Evolutionary conservation across 1,284 basidiomycete species (phyloP), one percentile per base, ranked within the genome.

Genomic region (Cutaneotrichosporon sp.): DNA sequence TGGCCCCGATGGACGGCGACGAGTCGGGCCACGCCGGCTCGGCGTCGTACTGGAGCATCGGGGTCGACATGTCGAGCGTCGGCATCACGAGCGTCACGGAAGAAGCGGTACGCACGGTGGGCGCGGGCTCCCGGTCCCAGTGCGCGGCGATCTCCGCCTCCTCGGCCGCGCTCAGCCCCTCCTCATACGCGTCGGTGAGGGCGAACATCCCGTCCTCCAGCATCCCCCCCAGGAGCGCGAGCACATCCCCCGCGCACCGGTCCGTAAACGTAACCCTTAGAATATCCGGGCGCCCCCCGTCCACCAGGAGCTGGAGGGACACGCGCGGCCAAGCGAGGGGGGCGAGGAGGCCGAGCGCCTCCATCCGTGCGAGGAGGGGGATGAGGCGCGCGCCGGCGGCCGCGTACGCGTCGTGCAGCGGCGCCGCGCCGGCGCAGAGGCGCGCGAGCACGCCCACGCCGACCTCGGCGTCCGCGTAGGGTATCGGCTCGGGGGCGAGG

Each of bases 281-380:
- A 22, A 74, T 71, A 56, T 74, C 72, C 4, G 72, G 73, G 36
- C 56, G 54, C 18, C 70, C 72, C n/a, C 60, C 36, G 22, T 56
- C 38, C 58, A 72, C 65, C 13, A 42, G 7, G 27, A 54, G 24
- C 8, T 47, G 25, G 50, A 66, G 62, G 11, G 34, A 36, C 6
- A 60, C 59, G 1, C 31, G 11, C 16, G 65, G 65, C 38, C 42
- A 57, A 31, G 20, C 33, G 42, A 34, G 52, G 29, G 20, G 52
- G 18, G 47, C 59, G 13, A 71, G 57, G 6, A 75, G 62, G 34
- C 75, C 74, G 38, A 77, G 61, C 1, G 62, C 58, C 33, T 76
- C 71, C 8, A 78, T 64, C 34, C 70, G 68, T 13, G 67, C 67
- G 4, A 78, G 61, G 8, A 78, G 65, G 1, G 75, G 73, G 4